A percentile compares a stretch with the other conserved stretches of the same genome.
These are phyloP conservation scores for Phycomyces nitens DNA, from an alignment of 192 early-diverging fungal genomes.

Conservation along the genomic window DNA sequence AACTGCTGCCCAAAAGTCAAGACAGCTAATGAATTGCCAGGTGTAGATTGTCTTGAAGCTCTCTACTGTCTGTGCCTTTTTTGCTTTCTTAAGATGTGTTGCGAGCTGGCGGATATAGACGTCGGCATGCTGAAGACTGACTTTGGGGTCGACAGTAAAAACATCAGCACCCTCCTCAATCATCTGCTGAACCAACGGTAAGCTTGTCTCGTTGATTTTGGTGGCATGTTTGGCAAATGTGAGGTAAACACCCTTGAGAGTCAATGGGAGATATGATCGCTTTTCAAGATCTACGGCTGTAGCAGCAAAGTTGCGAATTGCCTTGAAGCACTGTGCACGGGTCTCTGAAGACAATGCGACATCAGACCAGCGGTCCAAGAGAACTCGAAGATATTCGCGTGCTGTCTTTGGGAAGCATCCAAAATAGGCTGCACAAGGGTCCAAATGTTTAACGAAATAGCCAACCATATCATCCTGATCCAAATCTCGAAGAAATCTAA, in stretches of 20 bases:
- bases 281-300: conserved; percentile 13
- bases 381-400: conserved; percentile 73
- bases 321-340: conserved; percentile 70
- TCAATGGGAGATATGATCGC: conserved; percentile 18
- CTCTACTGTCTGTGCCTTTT: conserved; percentile 75
- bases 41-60: conserved; percentile 87
- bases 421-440: conserved; percentile 71
- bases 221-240: conserved; percentile 72
- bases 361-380: conserved; percentile 54
- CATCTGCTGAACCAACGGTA: conserved; percentile 83
- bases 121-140: conserved; percentile 87
- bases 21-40: conserved; percentile 92
- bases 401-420: conserved; percentile 77
- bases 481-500: conserved; percentile 75
- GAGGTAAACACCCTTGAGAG: conserved; percentile 76
- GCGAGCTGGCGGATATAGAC: conserved; percentile 89
- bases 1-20: conserved; percentile 85
- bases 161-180: conserved; percentile 86
- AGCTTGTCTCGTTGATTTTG: conserved; percentile 67
- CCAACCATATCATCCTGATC: conserved; percentile 77
- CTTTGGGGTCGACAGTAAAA: conserved; percentile 66
- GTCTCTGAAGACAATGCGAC: conserved; percentile 51
- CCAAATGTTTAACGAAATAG: conserved; percentile 76
- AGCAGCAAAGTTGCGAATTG: conserved; percentile 50
- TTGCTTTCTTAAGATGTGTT: conserved; percentile 82